These are phyloP conservation scores for Harrya chromipes DNA, from an alignment of 768 basidiomycete species.

Conservation along the genomic window DNA sequence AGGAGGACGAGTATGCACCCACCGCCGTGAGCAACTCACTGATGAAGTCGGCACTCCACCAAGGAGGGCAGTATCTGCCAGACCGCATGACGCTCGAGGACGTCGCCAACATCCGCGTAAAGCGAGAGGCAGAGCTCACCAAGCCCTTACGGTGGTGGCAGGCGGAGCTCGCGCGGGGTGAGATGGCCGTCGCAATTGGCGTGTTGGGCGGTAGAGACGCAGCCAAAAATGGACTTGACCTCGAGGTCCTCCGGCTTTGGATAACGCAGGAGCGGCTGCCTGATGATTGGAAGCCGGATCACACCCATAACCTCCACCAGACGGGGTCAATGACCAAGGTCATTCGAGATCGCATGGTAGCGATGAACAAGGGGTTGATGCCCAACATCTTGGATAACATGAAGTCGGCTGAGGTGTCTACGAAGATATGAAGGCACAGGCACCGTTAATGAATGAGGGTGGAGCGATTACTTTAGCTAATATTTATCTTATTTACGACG, in stretches of 20 bases:
- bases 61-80: slow-evolving; percentile 31
- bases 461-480: neutral
- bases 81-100: slow-evolving; percentile 29
- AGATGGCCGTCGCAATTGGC: slow-evolving; percentile 62
- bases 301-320: slow-evolving; percentile 28
- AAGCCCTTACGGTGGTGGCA: slow-evolving; percentile 41
- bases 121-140: slow-evolving; percentile 43
- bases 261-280: slow-evolving; percentile 54
- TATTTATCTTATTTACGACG: neutral
- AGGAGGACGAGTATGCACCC: slow-evolving; percentile 46
- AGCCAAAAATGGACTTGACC: slow-evolving; percentile 41
- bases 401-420: slow-evolving; percentile 1
- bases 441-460: neutral
- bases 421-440: neutral
- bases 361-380: slow-evolving; percentile 15
- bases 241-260: slow-evolving; percentile 50
- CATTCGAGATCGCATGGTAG: slow-evolving; percentile 28
- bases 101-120: slow-evolving; percentile 48
- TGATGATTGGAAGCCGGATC: slow-evolving; percentile 33
- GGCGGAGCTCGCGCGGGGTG: slow-evolving; percentile 61
- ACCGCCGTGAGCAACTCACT: slow-evolving; percentile 37
- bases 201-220: slow-evolving; percentile 37
- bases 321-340: slow-evolving; percentile 25
- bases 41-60: slow-evolving; percentile 39
- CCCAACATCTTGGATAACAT: slow-evolving; percentile 18